Conservation (phyloP, 2,329 filamentous ascomycete species). For the Blastomyces gilchristii region DNA sequence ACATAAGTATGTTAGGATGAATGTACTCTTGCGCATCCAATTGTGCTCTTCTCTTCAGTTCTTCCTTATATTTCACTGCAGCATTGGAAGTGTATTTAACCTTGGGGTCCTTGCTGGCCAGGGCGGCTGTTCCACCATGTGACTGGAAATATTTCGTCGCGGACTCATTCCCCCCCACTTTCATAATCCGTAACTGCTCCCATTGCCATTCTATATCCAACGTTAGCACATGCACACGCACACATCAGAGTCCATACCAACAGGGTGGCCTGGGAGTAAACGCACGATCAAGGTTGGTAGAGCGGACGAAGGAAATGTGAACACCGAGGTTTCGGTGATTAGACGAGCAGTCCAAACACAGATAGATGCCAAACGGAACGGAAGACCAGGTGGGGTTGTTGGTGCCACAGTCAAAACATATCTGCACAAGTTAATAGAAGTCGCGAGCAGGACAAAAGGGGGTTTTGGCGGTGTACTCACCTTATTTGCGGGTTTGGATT, state of each 20-base stretch:
- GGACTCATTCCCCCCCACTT: slow-evolving; percentile 95
- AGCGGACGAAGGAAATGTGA: slow-evolving; percentile 97
- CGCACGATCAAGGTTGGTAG: slow-evolving; percentile 96
- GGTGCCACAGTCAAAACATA: slow-evolving; percentile 96
- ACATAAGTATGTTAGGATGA: slow-evolving; percentile 1
- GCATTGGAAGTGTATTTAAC: slow-evolving; percentile 90
- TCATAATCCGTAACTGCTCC: slow-evolving; percentile 95
- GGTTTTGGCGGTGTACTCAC: slow-evolving; percentile 41
- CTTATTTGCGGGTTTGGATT: slow-evolving; percentile 90
- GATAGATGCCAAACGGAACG: slow-evolving; percentile 91
- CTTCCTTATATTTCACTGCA: slow-evolving; percentile 97
- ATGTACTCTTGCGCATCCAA: slow-evolving; percentile 75
- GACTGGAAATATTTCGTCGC: slow-evolving; percentile 97
- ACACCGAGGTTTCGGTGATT: slow-evolving; percentile 97
- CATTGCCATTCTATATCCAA: slow-evolving; percentile 75
- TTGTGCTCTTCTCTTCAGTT: slow-evolving; percentile 75
- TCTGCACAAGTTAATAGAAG: slow-evolving; percentile 42
- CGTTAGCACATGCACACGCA: slow-evolving; percentile 18
- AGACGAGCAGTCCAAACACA: slow-evolving; percentile 94
- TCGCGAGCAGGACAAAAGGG: slow-evolving; percentile 15
- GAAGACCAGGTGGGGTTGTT: slow-evolving; percentile 99
- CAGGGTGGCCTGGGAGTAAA: slow-evolving; percentile 20
- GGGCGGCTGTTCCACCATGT: slow-evolving; percentile 84
- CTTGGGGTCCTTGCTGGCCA: slow-evolving; percentile 93
- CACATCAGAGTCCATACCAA: not conserved